phyloP scores from a whole-genome alignment of 2,329 filamentous ascomycete species.

The Penicillium sp. region DNA sequence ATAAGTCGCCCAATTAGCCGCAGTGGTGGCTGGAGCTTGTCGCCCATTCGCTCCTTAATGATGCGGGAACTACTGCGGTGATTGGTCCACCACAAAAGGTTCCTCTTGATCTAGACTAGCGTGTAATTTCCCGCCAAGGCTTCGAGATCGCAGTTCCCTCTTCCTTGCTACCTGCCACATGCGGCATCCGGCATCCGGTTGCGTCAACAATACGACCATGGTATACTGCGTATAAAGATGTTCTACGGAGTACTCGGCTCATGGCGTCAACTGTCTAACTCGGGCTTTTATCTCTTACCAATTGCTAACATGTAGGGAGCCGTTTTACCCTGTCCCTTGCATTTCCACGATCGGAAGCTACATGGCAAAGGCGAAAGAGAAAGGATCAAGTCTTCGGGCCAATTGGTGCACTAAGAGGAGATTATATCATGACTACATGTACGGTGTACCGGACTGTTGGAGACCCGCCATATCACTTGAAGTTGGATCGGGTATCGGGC shows the following conservation, averaged over 20 bases:
- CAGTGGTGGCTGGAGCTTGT: neutral
- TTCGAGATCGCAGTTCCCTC: neutral
- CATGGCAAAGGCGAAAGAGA: neutral
- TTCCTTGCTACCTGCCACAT: neutral
- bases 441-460: no score
- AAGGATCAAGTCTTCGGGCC: neutral
- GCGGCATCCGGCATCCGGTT: slow-evolving; percentile 5
- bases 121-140: neutral
- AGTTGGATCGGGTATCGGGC: no score
- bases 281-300: neutral
- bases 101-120: neutral
- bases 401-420: no score
- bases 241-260: neutral
- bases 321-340: neutral
- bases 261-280: neutral
- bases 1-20: neutral
- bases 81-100: neutral
- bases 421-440: no score
- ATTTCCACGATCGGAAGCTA: neutral
- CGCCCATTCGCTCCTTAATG: neutral
- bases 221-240: neutral
- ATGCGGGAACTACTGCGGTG: rapidly evolving
- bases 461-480: neutral
- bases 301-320: no score
- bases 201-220: neutral